Base-by-base conservation (phyloP, 2,329 filamentous ascomycete species). In the Aspergillus ibericus region DNA sequence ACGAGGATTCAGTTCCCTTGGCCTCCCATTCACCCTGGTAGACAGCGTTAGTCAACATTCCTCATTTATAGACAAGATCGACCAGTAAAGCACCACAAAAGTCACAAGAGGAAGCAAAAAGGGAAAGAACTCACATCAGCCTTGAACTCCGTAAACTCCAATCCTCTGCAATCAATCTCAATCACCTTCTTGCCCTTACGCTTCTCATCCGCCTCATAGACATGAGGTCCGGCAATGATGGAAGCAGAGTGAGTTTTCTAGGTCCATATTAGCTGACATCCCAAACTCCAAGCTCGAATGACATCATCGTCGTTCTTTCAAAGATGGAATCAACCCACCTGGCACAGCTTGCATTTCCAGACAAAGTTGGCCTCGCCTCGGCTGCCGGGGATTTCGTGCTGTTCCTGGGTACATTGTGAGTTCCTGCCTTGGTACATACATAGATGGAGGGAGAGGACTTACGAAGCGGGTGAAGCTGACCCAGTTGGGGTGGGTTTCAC, bases 311-410 rank as follows among this genome's bases (percentile, higher is more conserved):
- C 22, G 3, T 25, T 25, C 22, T 25, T 25, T 25, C 22, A 29
- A n/a, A 16, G 27, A 5, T 3, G 5, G 10, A 3, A 10, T 32
- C 25, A 32, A 48, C n/a, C 15, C 4, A 95, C 92, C 85, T 95
- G 96, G 87, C 95, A 99, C 73, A 95, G 93, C 78, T 96, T 96
- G 84, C 95, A 99, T 76, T 88, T 93, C 93, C 95, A 99, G n/a
- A 99, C 95, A 77, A 99, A 99, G 77, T 98, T 98, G 61, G 95
- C 95, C 77, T 98, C 93, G 64, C 95, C 95, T 70, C 92, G 86
- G 75, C 93, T 97, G 35, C 93, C 93, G 63, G 91, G 95, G 75
- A 97, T 87, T 64, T 97, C 92, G 72, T 96, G 93, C 70, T 82
- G 84, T 73, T 98, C 93, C 92, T 96, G 62, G 15, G 57, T 50